Conservation (phyloP, 2,329 filamentous ascomycete species). For the Pseudocercospora crystallina region DNA sequence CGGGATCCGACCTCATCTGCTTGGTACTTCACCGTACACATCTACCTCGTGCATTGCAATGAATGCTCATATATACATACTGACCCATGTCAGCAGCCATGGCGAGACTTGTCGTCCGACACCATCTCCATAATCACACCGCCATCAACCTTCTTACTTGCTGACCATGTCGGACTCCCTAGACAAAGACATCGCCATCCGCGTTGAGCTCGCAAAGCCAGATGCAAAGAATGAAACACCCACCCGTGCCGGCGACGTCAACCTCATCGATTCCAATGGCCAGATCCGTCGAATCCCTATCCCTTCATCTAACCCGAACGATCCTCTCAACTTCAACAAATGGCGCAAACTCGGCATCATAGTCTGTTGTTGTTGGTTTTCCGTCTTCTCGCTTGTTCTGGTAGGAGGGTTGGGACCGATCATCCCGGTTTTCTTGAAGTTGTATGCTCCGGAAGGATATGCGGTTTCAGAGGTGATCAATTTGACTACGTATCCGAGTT, state of each 20-base stretch:
- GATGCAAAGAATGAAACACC: neutral
- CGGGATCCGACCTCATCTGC: neutral
- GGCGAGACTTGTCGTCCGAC: neutral
- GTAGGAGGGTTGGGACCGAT: slow-evolving; percentile 51
- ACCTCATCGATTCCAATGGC: slow-evolving; percentile 21
- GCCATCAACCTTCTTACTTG: neutral
- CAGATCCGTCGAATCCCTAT: slow-evolving; percentile 25
- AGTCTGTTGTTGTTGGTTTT: slow-evolving; percentile 35
- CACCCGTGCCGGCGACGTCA: slow-evolving; percentile 16
- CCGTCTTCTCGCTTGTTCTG: slow-evolving; percentile 44
- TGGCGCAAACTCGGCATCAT: slow-evolving; percentile 34
- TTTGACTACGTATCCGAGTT: slow-evolving; percentile 40
- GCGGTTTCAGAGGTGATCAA: slow-evolving; percentile 32
- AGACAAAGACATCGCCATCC: neutral
- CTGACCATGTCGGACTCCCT: neutral
- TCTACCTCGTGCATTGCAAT: too few species aligned
- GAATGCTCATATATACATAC: neutral
- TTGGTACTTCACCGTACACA: too few species aligned
- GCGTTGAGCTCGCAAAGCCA: neutral
- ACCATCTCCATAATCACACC: neutral
- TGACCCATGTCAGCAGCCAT: neutral
- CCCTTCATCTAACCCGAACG: slow-evolving; percentile 25
- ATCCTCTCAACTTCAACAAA: slow-evolving; percentile 34
- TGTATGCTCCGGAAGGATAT: slow-evolving; percentile 33
- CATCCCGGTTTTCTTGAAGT: slow-evolving; percentile 35